Conservation (phyloP, 805 yeast species). For the Suhomyces kilbournensis region DNA sequence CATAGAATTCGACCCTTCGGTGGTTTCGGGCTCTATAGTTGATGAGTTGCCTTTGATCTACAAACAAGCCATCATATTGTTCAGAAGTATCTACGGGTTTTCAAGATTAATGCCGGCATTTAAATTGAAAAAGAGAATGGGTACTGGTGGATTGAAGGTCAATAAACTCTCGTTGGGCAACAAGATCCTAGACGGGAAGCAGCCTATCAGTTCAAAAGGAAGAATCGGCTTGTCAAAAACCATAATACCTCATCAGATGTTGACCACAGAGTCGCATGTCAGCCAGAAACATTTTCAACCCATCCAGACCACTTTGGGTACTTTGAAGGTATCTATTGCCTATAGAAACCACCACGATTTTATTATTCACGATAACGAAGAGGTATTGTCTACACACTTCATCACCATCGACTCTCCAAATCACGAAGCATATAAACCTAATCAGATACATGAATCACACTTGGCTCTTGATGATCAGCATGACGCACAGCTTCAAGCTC, state of each 20-base stretch:
- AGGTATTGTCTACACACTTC: constrained; percentile 57
- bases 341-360: constrained; percentile 74
- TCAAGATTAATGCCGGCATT: constrained; percentile 69
- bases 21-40: constrained; percentile 30
- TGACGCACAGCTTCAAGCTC: not conserved
- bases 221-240: constrained; percentile 79
- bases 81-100: constrained; percentile 70
- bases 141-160: constrained; percentile 10
- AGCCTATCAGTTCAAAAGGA: constrained; percentile 77
- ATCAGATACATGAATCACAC: not conserved
- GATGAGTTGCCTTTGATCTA: constrained; percentile 66
- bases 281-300: constrained; percentile 65
- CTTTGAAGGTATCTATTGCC: constrained; percentile 70
- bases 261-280: constrained; percentile 46
- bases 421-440: not conserved
- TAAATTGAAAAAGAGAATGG: constrained; percentile 44
- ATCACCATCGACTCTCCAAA: constrained; percentile 38
- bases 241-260: constrained; percentile 45
- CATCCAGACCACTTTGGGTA: constrained; percentile 72
- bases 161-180: constrained; percentile 48
- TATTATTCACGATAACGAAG: constrained; percentile 63
- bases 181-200: constrained; percentile 70
- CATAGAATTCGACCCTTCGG: constrained; percentile 65
- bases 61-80: constrained; percentile 68
- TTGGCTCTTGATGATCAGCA: not conserved